phyloP scores from a whole-genome alignment of 257 asterid genomes.

The Vinca minor region DNA sequence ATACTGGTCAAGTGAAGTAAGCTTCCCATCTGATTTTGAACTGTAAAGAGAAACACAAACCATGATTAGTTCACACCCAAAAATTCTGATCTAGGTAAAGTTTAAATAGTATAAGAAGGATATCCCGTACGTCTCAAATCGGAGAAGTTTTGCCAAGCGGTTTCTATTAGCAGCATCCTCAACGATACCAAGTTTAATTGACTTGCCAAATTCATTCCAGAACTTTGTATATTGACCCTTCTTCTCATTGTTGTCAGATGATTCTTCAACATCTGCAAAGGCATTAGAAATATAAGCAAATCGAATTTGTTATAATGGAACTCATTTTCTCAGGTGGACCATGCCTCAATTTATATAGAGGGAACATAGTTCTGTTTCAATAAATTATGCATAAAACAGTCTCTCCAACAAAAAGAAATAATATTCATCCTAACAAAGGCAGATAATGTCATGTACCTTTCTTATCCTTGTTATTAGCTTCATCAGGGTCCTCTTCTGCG shows the following conservation, averaged over 20 bases:
- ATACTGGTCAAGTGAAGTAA: slow-evolving; percentile 85
- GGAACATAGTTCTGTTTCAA: background rate
- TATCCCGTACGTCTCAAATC: slow-evolving; percentile 64
- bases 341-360: background rate
- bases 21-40: slow-evolving; percentile 80
- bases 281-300: background rate
- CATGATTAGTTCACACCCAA: background rate
- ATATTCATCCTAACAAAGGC: background rate
- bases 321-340: background rate
- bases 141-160: slow-evolving; percentile 81
- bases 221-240: slow-evolving; percentile 76
- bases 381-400: background rate
- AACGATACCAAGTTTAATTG: slow-evolving; percentile 81
- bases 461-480: slow-evolving; percentile 54
- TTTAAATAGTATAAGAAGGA: background rate
- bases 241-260: slow-evolving; percentile 64
- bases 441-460: slow-evolving; percentile 38
- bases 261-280: slow-evolving; percentile 62
- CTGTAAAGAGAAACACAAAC: slow-evolving; percentile 30
- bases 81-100: background rate
- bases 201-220: slow-evolving; percentile 96
- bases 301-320: background rate
- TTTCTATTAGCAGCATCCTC: slow-evolving; percentile 88
- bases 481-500: slow-evolving; percentile 97
- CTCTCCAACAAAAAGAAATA: background rate